Base-by-base conservation (phyloP, 352 stramenopile species). In the Globisporangium recalcitrans region DNA sequence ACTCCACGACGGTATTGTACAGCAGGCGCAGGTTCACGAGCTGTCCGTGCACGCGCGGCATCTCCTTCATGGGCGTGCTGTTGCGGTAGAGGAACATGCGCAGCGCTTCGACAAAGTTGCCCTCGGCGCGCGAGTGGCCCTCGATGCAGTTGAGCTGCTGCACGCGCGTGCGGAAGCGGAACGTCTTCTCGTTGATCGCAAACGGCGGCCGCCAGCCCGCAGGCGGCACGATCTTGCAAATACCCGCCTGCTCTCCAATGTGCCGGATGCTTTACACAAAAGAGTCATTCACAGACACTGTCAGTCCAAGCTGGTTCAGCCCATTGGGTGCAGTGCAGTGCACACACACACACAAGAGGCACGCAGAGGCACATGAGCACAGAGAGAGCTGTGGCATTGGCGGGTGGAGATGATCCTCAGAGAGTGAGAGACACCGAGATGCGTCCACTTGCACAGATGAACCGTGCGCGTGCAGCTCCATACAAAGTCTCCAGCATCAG, bases 171-270 rank as follows among this genome's bases (percentile, higher is more conserved):
- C 89, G 79, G 69, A 99, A 98, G 52, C 76, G 75, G 70, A 95
- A 88, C 0, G 73, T 85, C 59, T 88, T 86, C 54, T 94, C 81
- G 61, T 97, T 91, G 42, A 95, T 84, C 42, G 89, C 80, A 57
- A 91, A 96, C 24, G 85, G 85, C 14, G 92, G 95, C 22, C 91
- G 89, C 96, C 95, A 99, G 44, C 91, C 97, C 27, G 74, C 59
- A 0, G 97, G 97, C 60, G 97, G 97, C 19, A 99, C 96, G 71
- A 99, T 99, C 78, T 99, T 99, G 73, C 90, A 98, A 65, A 99
- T 99, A 27, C 97, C 97, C 57, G 96, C 97, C 58, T 87, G 73
- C 77, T 97, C 88, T 22, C 93, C 96, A 54, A 97, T 91, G 52
- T 90, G 78, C 31, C 91, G 80, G 69, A 97, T 96, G 60, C 79